Conservation (phyloP, 352 stramenopile genomes). For the Pythium periplocum region DNA sequence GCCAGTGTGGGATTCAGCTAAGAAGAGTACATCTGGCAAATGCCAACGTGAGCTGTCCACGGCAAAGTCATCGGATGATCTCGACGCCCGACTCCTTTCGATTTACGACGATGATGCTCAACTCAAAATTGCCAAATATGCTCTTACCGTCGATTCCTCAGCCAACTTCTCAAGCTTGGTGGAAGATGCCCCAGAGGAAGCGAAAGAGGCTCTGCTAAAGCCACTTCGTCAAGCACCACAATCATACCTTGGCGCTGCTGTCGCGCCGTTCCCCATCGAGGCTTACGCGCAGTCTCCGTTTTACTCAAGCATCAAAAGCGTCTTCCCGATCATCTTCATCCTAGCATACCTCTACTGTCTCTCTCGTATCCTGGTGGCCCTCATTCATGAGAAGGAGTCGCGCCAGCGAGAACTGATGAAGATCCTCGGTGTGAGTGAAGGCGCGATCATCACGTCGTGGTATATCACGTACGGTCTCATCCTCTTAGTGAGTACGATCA, state of each 20-base stretch:
- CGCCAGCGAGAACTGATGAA: constrained; percentile 61
- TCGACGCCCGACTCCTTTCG: too few species aligned
- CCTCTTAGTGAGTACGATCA: constrained; percentile 55
- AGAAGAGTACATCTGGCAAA: too few species aligned
- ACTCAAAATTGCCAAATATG: too few species aligned
- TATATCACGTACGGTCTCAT: constrained; percentile 85
- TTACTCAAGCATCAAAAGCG: constrained; percentile 6
- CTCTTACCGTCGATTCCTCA: background rate
- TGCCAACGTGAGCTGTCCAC: too few species aligned
- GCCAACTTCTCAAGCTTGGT: too few species aligned
- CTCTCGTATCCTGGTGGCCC: constrained; percentile 72
- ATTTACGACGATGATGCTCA: too few species aligned
- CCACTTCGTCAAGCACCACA: constrained; percentile 44
- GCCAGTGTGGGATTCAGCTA: too few species aligned
- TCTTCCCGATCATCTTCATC: constrained; percentile 86
- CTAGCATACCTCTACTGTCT: constrained; percentile 66
- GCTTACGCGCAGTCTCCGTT: too few species aligned
- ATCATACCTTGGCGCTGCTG: constrained; percentile 25
- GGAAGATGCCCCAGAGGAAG: too few species aligned
- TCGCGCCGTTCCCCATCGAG: constrained; percentile 28
- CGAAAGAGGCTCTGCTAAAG: constrained; percentile 7
- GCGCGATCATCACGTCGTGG: constrained; percentile 58
- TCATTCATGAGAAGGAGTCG: constrained; percentile 83
- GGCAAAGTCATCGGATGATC: too few species aligned
- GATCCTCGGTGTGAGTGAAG: constrained; percentile 55